phyloP scores from a whole-genome alignment of 805 yeast species.

The Ogataea salicorniae region DNA sequence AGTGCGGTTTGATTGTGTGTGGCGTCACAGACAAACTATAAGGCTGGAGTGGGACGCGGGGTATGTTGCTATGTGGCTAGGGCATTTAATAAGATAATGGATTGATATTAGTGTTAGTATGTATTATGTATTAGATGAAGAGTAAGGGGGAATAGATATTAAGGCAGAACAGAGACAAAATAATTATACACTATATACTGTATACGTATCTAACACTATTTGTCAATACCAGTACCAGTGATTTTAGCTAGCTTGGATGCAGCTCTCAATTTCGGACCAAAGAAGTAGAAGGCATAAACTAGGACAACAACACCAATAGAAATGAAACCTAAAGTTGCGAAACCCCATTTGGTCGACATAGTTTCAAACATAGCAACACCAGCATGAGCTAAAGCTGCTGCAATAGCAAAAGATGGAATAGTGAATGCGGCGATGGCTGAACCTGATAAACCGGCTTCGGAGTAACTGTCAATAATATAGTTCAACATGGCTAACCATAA shows the following conservation, averaged over 20 bases:
- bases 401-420: constrained; percentile 33
- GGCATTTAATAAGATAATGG: too few relatives aligned
- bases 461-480: constrained; percentile 31
- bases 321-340: constrained; percentile 31
- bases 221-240: background rate
- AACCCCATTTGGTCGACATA: constrained; percentile 33
- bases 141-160: too few relatives aligned
- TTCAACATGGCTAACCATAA: constrained; percentile 33
- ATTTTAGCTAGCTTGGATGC: constrained; percentile 27
- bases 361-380: constrained; percentile 35
- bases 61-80: too few relatives aligned
- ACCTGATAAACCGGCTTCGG: constrained; percentile 29
- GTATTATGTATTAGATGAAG: too few relatives aligned
- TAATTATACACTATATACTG: too few relatives aligned
- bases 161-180: too few relatives aligned
- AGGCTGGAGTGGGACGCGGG: too few relatives aligned
- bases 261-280: constrained; percentile 28
- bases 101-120: too few relatives aligned
- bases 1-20: too few relatives aligned
- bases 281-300: constrained; percentile 31
- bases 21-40: too few relatives aligned
- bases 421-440: constrained; percentile 35
- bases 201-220: too few relatives aligned
- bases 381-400: constrained; percentile 33
- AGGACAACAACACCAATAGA: constrained; percentile 29